Conservation (phyloP, 495 filamentous ascomycete genomes). For the Neurospora sp. region DNA sequence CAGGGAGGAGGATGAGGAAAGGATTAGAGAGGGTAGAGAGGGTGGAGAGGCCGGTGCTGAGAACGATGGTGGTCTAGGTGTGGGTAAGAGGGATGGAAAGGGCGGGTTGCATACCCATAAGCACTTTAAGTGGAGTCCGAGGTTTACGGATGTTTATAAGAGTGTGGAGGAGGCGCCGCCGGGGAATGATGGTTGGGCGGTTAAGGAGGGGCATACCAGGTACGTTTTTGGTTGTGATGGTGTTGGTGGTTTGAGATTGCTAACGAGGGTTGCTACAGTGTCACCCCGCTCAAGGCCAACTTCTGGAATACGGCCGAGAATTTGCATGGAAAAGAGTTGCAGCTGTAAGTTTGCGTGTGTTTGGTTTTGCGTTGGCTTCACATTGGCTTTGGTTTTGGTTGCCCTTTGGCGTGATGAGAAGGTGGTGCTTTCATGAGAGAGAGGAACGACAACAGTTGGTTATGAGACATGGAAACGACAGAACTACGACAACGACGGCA, state of each 20-base stretch:
- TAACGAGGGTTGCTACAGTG: slow-evolving; percentile 37
- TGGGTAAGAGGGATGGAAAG: background rate
- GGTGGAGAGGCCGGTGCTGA: slow-evolving; percentile 30
- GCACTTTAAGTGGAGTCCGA: slow-evolving; percentile 90
- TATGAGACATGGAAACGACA: background rate
- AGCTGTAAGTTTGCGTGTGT: slow-evolving; percentile 60
- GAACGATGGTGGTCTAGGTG: slow-evolving; percentile 10
- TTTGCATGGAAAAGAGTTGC: slow-evolving; percentile 59
- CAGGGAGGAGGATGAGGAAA: slow-evolving; percentile 53
- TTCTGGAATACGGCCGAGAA: slow-evolving; percentile 69
- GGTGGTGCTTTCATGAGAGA: background rate
- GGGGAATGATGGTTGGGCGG: slow-evolving; percentile 91
- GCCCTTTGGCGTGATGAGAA: background rate
- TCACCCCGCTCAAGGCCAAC: slow-evolving; percentile 85
- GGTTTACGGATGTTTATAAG: slow-evolving; percentile 73
- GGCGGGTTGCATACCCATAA: slow-evolving; percentile 50
- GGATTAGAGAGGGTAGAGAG: slow-evolving; percentile 39
- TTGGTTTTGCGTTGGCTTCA: background rate
- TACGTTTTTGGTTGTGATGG: no score
- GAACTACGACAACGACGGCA: background rate
- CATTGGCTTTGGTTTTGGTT: background rate
- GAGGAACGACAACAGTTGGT: background rate
- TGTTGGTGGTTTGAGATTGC: background rate
- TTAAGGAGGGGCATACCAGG: slow-evolving; percentile 79
- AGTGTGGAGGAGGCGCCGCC: slow-evolving; percentile 70